Percentiles rank a stretch among this genome's conserved stretches.
Conservation (phyloP, 192 early-diverging fungal species). For the Lobosporangium transversale region DNA sequence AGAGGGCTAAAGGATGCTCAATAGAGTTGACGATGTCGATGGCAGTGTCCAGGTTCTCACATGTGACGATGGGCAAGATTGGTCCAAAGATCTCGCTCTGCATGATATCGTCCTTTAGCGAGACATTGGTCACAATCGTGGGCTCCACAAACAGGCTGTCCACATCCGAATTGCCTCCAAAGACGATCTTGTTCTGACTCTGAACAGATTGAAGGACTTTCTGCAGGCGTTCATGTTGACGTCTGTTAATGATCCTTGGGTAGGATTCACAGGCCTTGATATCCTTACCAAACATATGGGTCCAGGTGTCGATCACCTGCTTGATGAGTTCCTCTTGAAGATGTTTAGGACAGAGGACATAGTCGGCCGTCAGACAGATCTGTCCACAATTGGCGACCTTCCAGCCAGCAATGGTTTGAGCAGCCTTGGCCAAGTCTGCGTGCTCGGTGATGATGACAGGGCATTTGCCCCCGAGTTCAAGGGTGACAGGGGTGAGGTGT, state of each 20-base stretch:
- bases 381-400: conserved; percentile 91
- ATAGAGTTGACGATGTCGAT: conserved; percentile 66
- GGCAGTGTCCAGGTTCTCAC: conserved; percentile 65
- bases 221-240: conserved; percentile 62
- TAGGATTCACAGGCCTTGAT: conserved; percentile 30
- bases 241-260: conserved; percentile 60
- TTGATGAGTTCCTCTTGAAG: conserved; percentile 58
- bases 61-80: conserved; percentile 68
- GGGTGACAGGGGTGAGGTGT: conserved; percentile 68
- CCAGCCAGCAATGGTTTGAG: conserved; percentile 80
- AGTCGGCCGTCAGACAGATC: conserved; percentile 74
- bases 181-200: conserved; percentile 49
- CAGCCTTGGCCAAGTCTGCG: conserved; percentile 69
- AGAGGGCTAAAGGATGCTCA: conserved; percentile 79
- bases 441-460: conserved; percentile 75
- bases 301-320: conserved; percentile 51
- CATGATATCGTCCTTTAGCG: conserved; percentile 55
- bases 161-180: conserved; percentile 54
- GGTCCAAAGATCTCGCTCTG: conserved; percentile 75
- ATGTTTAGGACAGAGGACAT: conserved; percentile 67
- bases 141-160: conserved; percentile 60
- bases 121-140: conserved; percentile 65
- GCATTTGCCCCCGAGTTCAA: conserved; percentile 80
- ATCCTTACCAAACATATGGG: conserved; percentile 55
- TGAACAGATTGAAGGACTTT: conserved; percentile 55